phyloP scores from a whole-genome alignment of 495 filamentous ascomycete genomes.

The Talaromyces liani region DNA sequence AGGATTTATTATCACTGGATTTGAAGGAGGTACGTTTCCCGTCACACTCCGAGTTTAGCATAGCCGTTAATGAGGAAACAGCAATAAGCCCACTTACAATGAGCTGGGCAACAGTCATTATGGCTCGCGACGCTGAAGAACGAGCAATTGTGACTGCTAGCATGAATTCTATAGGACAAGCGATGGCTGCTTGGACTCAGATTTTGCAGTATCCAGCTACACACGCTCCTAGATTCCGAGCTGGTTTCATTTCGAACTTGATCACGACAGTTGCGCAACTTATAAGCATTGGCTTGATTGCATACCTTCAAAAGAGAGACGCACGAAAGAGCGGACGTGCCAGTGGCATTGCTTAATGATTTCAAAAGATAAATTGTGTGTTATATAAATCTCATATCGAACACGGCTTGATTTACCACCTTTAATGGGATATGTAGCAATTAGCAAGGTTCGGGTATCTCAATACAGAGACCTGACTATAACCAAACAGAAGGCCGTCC shows the following conservation, averaged over 20 bases:
- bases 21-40: conserved; percentile 22
- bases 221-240: conserved; percentile 19
- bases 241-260: conserved; percentile 18
- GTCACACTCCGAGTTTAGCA: background rate
- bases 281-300: conserved; percentile 1
- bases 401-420: too few species aligned
- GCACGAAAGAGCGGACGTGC: background rate
- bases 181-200: conserved; percentile 24
- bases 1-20: conserved; percentile 24
- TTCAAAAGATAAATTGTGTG: background rate
- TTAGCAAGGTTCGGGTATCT: too few species aligned
- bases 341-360: background rate
- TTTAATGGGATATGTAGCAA: too few species aligned
- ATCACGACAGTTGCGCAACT: background rate
- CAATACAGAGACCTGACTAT: too few species aligned
- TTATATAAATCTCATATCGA: too few species aligned
- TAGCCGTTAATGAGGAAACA: conserved; percentile 6
- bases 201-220: conserved; percentile 24
- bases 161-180: conserved; percentile 32
- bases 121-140: conserved; percentile 28
- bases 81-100: conserved; percentile 26
- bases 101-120: conserved; percentile 26
- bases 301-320: background rate
- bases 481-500: too few species aligned
- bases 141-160: conserved; percentile 27